Conservation (phyloP, 2,329 filamentous ascomycete species). For the Monilinia polystroma region DNA sequence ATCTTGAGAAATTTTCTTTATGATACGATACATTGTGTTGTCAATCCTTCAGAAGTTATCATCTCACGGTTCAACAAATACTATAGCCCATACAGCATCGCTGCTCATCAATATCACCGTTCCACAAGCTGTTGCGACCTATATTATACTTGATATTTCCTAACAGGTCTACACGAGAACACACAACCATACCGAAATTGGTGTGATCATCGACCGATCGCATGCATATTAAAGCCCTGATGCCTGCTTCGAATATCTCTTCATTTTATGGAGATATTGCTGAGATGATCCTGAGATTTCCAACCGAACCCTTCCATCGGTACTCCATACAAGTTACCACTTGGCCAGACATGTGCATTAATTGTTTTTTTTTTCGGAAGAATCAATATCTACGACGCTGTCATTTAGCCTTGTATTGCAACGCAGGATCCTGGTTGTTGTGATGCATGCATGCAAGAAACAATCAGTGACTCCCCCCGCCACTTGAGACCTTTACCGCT, state of each 20-base stretch:
- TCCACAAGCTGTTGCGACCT: constrained; percentile 5
- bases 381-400: constrained; percentile 1
- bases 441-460: constrained; percentile 17
- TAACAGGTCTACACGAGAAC: constrained; percentile 17
- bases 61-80: neutral
- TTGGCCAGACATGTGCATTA: constrained; percentile 13
- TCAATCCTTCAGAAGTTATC: neutral
- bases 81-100: neutral
- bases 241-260: constrained; percentile 12
- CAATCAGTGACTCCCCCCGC: constrained; percentile 1
- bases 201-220: constrained; percentile 20
- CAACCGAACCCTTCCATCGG: constrained; percentile 23
- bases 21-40: neutral
- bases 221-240: constrained; percentile 20
- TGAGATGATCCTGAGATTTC: constrained; percentile 23
- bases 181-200: neutral
- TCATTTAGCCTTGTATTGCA: constrained; percentile 18
- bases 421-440: constrained; percentile 12
- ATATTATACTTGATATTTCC: constrained; percentile 11
- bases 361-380: constrained; percentile 3
- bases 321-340: constrained; percentile 21
- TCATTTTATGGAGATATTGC: constrained; percentile 15
- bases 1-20: no score
- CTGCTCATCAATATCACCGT: constrained; percentile 7
- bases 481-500: no score